Base-by-base conservation (phyloP, 2,329 filamentous ascomycete genomes). In the Dothiorella sarmentorum region DNA sequence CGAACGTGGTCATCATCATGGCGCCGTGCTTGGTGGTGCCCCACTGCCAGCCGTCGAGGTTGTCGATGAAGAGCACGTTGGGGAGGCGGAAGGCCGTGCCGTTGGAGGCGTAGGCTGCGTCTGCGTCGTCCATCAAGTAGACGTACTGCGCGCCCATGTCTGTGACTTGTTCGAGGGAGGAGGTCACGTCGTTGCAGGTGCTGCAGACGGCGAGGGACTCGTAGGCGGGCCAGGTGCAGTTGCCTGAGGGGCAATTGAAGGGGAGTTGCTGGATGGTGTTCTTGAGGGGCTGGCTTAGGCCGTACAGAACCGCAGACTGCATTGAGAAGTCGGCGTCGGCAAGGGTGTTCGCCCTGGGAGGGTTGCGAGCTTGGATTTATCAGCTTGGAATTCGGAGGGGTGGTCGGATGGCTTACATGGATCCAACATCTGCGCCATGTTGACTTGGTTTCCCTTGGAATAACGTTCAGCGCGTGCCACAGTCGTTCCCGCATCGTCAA, bases 51-150 rank as follows among this genome's bases (percentile, higher is more conserved):
- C 31, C 56, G 26, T 62, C 59, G 1, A 31, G 7, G 24, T 60
- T 61, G 51, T 62, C 47, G 18, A 62, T 56, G 22, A 26, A 61
- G 13, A 63, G 49, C 2, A 47, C 53, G 33, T 63, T 63, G 5
- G 60, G 55, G 5, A 62, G 31, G 11, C 52, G 53, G 15, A 22
- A 51, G 15, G 35, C 24, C 17, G 33, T 38, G 18, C 29, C 29
- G 47, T 38, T 35, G 15, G 20, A 17, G 7, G 26, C 7, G 4
- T 7, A 15, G 3, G 17, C 49, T 3, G 20, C 22, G n/a, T 26
- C 40, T n/a, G 24, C 40, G 18, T 27, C 33, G 4, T 17, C 26
- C 26, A 29, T 27, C 10, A 52, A 22, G 11, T n/a, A 15, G 17
- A 18, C 15, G 17, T 35, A 52, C 18, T 26, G 29, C 7, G 13